Evolutionary conservation across 2,329 filamentous ascomycete species (phyloP), one percentile per base, ranked within the genome.

Genomic region (Aspergillus transmontanensis): DNA sequence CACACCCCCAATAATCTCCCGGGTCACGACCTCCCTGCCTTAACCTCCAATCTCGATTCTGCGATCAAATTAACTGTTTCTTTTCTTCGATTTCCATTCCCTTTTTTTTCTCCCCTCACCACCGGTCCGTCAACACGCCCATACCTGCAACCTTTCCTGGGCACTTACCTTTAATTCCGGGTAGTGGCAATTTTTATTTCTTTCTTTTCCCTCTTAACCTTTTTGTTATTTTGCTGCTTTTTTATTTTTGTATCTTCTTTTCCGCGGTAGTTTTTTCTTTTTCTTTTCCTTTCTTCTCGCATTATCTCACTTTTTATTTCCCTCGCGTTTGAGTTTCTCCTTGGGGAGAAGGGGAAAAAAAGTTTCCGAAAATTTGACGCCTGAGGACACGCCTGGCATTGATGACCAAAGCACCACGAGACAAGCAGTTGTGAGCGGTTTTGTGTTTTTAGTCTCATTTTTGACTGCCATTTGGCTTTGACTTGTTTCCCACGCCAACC

Each of bases 331-430:
- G 23, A 28, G 58, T 66, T 66, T 61, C 56, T 58, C 56, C 62
- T 59, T 60, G 60, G 48, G 50, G 21, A 23, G 50, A 62, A 59
- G 53, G 57, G 41, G 28, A 48, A 55, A 61, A 62, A 43, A 57
- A 61, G 23, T 41, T 58, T 54, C 39, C 36, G 45, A 45, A 60
- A 66, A 63, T 58, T 63, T 61, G 28, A 64, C 59, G 43, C 64
- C 57, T 48, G 45, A 65, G 58, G 57, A 64, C 43, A 66, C 62
- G 45, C 59, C 58, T 51, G 58, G 61, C 54, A 66, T 67, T 66
- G 60, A 69, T 65, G 63, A 66, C 62, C 64, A 46, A 55, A 58
- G 32, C 58, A 62, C 67, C 66, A 69, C 66, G 64, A 71, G 63
- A 63, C 61, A 60, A 57, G 59, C 62, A 60, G 54, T 60, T 59